Percentiles rank a stretch among this genome's conserved stretches.
Evolutionary conservation across 805 yeast genomes (phyloP).

Genomic region (Ogataea paradorogensis): DNA sequence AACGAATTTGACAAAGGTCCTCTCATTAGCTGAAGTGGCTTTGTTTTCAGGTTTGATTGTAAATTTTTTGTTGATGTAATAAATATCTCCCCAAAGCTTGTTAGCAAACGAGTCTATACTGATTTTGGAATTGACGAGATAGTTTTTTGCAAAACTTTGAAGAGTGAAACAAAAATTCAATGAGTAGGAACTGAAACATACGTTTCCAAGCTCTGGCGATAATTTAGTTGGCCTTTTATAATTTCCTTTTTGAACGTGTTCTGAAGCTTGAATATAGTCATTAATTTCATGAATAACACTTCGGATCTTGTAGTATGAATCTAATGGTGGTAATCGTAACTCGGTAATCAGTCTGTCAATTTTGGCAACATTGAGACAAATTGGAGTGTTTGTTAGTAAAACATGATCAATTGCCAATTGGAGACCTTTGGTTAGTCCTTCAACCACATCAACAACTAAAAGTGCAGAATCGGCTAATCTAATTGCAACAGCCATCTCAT

Average conservation of each 20-base stretch:
- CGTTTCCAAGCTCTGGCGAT: slow-evolving; percentile 65
- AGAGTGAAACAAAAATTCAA: slow-evolving; percentile 65
- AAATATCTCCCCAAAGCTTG: slow-evolving; percentile 77
- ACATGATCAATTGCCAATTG: slow-evolving; percentile 52
- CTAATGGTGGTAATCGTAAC: slow-evolving; percentile 67
- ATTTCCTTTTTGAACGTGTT: slow-evolving; percentile 14
- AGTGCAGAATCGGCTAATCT: slow-evolving; percentile 62
- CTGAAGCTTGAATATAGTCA: slow-evolving; percentile 39
- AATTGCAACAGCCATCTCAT: slow-evolving; percentile 62
- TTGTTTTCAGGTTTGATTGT: slow-evolving; percentile 29
- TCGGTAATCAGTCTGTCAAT: slow-evolving; percentile 84
- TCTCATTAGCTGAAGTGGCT: slow-evolving; percentile 21
- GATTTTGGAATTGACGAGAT: slow-evolving; percentile 31
- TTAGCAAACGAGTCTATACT: slow-evolving; percentile 43
- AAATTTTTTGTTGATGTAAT: slow-evolving; percentile 51
- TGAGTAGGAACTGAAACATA: slow-evolving; percentile 69
- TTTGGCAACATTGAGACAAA: slow-evolving; percentile 71
- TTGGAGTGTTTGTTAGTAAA: slow-evolving; percentile 45
- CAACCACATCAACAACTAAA: slow-evolving; percentile 78
- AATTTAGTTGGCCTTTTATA: slow-evolving; percentile 34
- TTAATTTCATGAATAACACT: slow-evolving; percentile 65
- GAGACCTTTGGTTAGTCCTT: slow-evolving; percentile 68
- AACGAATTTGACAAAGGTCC: slow-evolving; percentile 63
- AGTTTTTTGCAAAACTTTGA: slow-evolving; percentile 57
- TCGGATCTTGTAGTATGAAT: slow-evolving; percentile 66